A percentile compares a stretch with the other conserved stretches of the same genome.
phyloP scores from a whole-genome alignment of 2,329 filamentous ascomycete species.

The Venturia nashicola region DNA sequence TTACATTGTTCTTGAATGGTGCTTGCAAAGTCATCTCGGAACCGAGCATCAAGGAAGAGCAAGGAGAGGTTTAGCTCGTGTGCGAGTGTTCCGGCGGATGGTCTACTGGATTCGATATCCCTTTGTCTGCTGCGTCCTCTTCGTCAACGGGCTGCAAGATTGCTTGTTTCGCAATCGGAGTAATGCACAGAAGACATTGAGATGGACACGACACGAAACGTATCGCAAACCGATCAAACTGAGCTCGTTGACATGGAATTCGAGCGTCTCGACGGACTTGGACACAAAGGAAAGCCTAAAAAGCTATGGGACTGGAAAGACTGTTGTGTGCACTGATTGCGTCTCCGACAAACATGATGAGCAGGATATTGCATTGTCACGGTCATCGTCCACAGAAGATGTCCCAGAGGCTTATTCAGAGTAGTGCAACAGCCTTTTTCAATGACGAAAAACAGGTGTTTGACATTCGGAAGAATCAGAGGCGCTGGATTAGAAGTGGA shows the following conservation, averaged over 20 bases:
- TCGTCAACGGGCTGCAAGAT: conserved; percentile 2
- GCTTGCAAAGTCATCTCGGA: conserved; percentile 9
- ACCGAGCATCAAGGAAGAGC: conserved; percentile 8
- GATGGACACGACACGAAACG: conserved; percentile 1
- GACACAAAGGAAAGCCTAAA: not conserved
- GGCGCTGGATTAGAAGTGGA: too few species aligned
- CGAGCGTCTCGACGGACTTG: not conserved
- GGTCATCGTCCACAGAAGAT: too few species aligned
- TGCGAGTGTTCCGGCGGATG: conserved; percentile 4
- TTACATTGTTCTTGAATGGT: conserved; percentile 11
- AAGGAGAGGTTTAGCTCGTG: not conserved
- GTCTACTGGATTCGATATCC: conserved; percentile 8
- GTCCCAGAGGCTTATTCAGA: too few species aligned
- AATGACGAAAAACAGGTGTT: too few species aligned
- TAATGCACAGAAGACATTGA: not conserved
- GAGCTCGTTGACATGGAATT: not conserved
- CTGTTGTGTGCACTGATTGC: not conserved
- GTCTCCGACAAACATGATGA: not conserved
- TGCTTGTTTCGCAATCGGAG: not conserved
- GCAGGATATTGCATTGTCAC: not conserved
- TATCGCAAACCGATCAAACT: not conserved
- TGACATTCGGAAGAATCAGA: too few species aligned
- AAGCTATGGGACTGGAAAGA: not conserved
- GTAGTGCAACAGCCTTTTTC: too few species aligned
- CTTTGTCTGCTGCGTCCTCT: not conserved